Evolutionary conservation across 805 yeast genomes (phyloP), one percentile per base, ranked within the genome.

Genomic region (Metschnikowia cubensis): DNA sequence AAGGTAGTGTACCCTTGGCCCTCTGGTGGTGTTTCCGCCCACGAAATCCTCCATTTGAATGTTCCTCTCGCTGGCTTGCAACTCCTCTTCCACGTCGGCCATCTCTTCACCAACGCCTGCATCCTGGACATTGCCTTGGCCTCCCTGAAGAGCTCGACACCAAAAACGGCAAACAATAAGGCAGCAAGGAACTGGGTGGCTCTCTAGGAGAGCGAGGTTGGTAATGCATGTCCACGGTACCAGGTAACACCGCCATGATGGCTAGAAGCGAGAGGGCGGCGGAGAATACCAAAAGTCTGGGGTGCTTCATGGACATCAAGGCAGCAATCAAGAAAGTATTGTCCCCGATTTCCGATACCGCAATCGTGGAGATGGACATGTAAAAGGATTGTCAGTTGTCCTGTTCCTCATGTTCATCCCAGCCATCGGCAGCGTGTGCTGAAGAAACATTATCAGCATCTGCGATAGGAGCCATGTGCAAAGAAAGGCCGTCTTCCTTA

Each of bases 311-410:
- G 31, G 98, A 96, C 97, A 94, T 91, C 56, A 94, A 76, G 2
- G 97, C 98, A 35, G 99, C 97, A 60, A 94, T 89, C 57, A 94
- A 77, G 65, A 94, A 94, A 0, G 99, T 94, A 72, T 94, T 94
- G 68, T 94, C 99, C 52, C 99, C 99, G 51, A 94, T 85, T 68
- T 94, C 99, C 29, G 96, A 87, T n/a, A 90, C 87, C 32, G 88
- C 71, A 62, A 94, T 94, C 99, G 94, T 94, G 14, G 92, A 81
- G 33, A 84, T 72, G 1, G 98, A 81, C 84, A 92, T 82, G 51
- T 87, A 59, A 58, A 94, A 85, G 3, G 95, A 79, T 42, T 51
- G 56, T 18, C 51, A 43, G 46, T 55, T 45, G 34, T 25, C 35
- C 20, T 44, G 42, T 15, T 45, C 48, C 25, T 40, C 50, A 6